Percentiles rank a stretch among this genome's conserved stretches.
phyloP scores from a whole-genome alignment of 805 yeast genomes.

The Kuraishia capsulata region DNA sequence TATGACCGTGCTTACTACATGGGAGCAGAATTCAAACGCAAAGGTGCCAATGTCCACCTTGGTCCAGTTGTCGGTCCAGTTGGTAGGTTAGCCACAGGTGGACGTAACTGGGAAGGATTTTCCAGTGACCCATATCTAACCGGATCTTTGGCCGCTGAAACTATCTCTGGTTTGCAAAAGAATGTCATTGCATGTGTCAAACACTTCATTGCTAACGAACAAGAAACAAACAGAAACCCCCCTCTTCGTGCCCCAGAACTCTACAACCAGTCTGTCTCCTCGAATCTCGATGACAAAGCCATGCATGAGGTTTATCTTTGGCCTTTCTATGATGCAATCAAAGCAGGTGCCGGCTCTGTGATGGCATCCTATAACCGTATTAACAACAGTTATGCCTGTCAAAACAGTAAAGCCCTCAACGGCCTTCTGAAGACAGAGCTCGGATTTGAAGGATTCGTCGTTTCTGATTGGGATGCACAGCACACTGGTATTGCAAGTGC shows the following conservation, averaged over 20 bases:
- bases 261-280: constrained; percentile 33
- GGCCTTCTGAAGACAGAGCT: constrained; percentile 48
- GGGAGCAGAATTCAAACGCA: constrained; percentile 43
- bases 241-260: too few relatives aligned
- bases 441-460: constrained; percentile 59
- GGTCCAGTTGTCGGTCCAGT: constrained; percentile 56
- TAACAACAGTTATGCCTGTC: constrained; percentile 50
- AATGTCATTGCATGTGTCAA: constrained; percentile 45
- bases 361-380: constrained; percentile 53
- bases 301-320: constrained; percentile 55
- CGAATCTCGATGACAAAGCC: constrained; percentile 49
- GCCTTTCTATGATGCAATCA: constrained; percentile 58
- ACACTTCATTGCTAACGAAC: constrained; percentile 54
- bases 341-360: constrained; percentile 52
- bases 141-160: constrained; percentile 43
- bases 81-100: constrained; percentile 54
- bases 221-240: constrained; percentile 43
- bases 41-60: constrained; percentile 45
- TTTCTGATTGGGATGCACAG: constrained; percentile 61
- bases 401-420: constrained; percentile 46
- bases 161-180: constrained; percentile 49
- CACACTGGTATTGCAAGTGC: constrained; percentile 49
- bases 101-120: constrained; percentile 58
- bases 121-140: constrained; percentile 54
- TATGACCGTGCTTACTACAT: constrained; percentile 45